These are phyloP conservation scores for Trametes gibbosa DNA, from an alignment of 768 basidiomycete genomes.

Conservation along the genomic window DNA sequence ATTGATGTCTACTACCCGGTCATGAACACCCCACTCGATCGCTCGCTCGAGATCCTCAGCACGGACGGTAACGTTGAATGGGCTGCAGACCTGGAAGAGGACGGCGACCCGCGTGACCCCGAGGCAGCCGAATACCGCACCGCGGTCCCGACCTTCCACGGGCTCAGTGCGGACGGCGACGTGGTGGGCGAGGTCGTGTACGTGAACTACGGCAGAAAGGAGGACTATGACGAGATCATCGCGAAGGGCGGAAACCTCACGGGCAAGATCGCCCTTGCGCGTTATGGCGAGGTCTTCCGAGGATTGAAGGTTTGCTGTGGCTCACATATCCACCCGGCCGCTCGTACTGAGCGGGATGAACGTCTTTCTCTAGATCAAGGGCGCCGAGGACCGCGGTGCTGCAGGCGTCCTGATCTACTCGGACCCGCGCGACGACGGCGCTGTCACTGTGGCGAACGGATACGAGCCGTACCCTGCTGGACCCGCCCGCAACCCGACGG, in stretches of 20 bases:
- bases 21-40: slow-evolving; percentile 73
- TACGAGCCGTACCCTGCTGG: slow-evolving; percentile 79
- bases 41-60: slow-evolving; percentile 62
- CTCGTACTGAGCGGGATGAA: background rate
- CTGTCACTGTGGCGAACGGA: slow-evolving; percentile 72
- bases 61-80: slow-evolving; percentile 61
- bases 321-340: background rate
- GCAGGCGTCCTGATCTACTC: slow-evolving; percentile 78
- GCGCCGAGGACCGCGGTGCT: slow-evolving; percentile 81
- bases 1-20: slow-evolving; percentile 88
- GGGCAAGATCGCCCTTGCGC: slow-evolving; percentile 74
- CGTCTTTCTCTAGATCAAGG: slow-evolving; percentile 55
- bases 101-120: slow-evolving; percentile 70
- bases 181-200: slow-evolving; percentile 73
- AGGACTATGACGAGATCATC: slow-evolving; percentile 68
- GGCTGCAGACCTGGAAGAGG: slow-evolving; percentile 72
- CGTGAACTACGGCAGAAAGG: slow-evolving; percentile 75
- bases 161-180: slow-evolving; percentile 73
- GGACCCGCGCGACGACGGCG: slow-evolving; percentile 85
- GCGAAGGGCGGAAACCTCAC: slow-evolving; percentile 66
- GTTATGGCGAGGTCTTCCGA: slow-evolving; percentile 79
- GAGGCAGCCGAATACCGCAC: slow-evolving; percentile 66
- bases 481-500: slow-evolving; percentile 81
- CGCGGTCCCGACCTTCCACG: slow-evolving; percentile 79
- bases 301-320: slow-evolving; percentile 69